Conservation (phyloP, 306 rosid species). For the Cicer yamashitae region DNA sequence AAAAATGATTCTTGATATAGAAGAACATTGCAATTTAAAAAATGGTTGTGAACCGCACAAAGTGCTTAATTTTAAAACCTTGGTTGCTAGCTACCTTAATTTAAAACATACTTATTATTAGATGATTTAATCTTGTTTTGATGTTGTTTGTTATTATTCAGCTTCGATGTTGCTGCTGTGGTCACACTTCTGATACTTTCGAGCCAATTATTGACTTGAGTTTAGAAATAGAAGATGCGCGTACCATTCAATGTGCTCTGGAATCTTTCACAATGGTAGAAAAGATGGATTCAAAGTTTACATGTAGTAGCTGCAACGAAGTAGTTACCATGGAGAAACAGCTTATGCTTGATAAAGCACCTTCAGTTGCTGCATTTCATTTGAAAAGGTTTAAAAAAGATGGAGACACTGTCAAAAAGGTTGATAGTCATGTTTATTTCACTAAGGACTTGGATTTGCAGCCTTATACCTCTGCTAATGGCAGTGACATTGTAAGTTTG, state of each 20-base stretch:
- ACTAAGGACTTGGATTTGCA: slow-evolving; percentile 61
- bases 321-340: slow-evolving; percentile 1
- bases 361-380: slow-evolving; percentile 21
- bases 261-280: slow-evolving; percentile 67
- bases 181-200: slow-evolving; percentile 55
- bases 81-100: background rate
- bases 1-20: too few species aligned
- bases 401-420: slow-evolving; percentile 51
- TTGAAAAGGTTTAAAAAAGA: slow-evolving; percentile 64
- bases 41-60: background rate
- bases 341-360: background rate
- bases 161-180: slow-evolving; percentile 68
- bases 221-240: slow-evolving; percentile 61
- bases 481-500: slow-evolving; percentile 49
- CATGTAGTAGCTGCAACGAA: background rate
- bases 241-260: slow-evolving; percentile 55
- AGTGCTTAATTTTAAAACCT: background rate
- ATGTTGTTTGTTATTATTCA: slow-evolving; percentile 43
- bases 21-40: too few species aligned
- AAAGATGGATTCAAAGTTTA: slow-evolving; percentile 46
- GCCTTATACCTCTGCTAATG: slow-evolving; percentile 41
- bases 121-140: slow-evolving; percentile 4
- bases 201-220: slow-evolving; percentile 71
- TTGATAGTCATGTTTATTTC: slow-evolving; percentile 56
- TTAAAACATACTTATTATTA: background rate